These are phyloP conservation scores for Paxillus ammoniavirescens DNA, from an alignment of 768 basidiomycete species.

Conservation along the genomic window DNA sequence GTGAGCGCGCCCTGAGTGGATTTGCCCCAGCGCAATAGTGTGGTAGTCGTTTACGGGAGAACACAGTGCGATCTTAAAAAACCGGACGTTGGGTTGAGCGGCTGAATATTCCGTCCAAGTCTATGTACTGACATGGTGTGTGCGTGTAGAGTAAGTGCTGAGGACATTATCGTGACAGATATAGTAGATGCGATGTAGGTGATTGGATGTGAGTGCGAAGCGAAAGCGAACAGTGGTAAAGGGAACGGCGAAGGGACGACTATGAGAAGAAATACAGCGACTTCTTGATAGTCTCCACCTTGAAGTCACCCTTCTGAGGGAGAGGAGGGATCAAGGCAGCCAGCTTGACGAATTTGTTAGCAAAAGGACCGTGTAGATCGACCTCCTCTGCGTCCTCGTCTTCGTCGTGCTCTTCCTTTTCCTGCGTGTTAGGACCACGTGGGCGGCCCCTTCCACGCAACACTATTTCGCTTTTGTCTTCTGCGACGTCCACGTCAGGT, in stretches of 20 bases:
- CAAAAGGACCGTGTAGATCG: constrained; percentile 23
- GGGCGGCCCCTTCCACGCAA: constrained; percentile 19
- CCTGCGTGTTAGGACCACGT: constrained; percentile 18
- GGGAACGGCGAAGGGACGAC: constrained; percentile 5
- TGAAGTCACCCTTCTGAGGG: constrained; percentile 83
- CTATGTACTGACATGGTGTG: constrained; percentile 14
- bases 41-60: too few species aligned
- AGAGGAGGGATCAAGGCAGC: constrained; percentile 75
- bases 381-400: constrained; percentile 24
- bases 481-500: background rate
- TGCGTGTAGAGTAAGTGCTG: background rate
- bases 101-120: background rate
- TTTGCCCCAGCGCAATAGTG: background rate
- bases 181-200: background rate
- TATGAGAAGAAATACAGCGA: constrained; percentile 95
- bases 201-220: background rate
- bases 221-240: background rate
- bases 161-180: constrained; percentile 1
- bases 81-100: background rate
- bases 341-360: constrained; percentile 71
- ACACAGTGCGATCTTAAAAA: too few species aligned
- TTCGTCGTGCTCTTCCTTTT: constrained; percentile 13
- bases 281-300: constrained; percentile 76
- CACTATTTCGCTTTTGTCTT: constrained; percentile 13
- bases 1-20: constrained; percentile 21